Base-by-base conservation (phyloP, 106 monocot species). In the Chionographis japonica region DNA sequence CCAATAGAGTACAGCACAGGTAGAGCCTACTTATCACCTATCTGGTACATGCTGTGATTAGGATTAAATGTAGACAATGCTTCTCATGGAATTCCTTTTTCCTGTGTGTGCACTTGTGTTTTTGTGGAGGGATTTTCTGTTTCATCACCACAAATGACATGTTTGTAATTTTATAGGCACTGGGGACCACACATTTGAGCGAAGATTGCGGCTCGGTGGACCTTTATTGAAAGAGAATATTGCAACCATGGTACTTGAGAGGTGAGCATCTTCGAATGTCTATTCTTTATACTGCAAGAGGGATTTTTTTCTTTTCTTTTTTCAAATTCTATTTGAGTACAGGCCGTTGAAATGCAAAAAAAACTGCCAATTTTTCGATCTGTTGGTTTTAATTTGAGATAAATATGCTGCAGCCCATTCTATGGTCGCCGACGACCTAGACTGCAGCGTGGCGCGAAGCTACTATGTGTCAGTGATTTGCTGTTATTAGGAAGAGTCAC, bases 231-330 rank as follows among this genome's bases (percentile, higher is more conserved):
- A 98, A 69, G 68, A 98, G 67, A 98, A 98, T 41, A 90, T 98
- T 68, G 98, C 98, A 67, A 98, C 93, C 50, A 87, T 98, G 93
- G 98, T 98, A 11, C 93, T 98, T 68, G 98, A 98, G 83, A 93
- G 98, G 98, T 98, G 50, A 76, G 68, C 10, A 27, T 52, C 40
- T n/a, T 8, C 52, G 17, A 13, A 37, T 58, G 15, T 13, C 59
- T 51, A 56, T 43, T 13, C 7, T 27, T 27, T 40, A 2, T 42
- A 13, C 9, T 46, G 8, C 6, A 6, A 57, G 9, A 4, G 16
- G 27, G 3, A 10, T 13, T 41, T 8, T 13, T 56, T 2, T 9
- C 6, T 53, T 20, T 7, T 12, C 51, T 58, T 40, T 62, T 61
- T 19, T 2, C 18, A 17, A 50, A 57, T 50, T 4, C 35, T 54